These are phyloP conservation scores for Fusarium anthophilum DNA, from an alignment of 2,329 filamentous ascomycete genomes.

Conservation along the genomic window DNA sequence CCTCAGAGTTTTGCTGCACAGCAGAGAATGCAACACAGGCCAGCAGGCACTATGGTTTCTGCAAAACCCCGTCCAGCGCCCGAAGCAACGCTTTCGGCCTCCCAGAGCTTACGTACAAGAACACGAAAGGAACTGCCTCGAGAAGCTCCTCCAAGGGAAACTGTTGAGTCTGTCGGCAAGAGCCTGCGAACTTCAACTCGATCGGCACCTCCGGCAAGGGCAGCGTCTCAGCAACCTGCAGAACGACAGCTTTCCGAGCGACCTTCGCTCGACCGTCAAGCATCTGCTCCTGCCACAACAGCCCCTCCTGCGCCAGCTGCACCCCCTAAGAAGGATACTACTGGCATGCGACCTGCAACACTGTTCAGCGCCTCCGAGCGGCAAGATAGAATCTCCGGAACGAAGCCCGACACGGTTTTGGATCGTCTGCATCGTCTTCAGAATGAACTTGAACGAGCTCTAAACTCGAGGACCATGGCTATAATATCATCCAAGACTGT, in stretches of 20 bases:
- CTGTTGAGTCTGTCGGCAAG: constrained; percentile 37
- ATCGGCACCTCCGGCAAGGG: constrained; percentile 41
- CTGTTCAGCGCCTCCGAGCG: constrained; percentile 67
- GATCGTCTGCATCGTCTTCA: constrained; percentile 66
- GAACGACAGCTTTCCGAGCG: constrained; percentile 37
- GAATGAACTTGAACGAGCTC: constrained; percentile 67
- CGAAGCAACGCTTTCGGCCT: constrained; percentile 37
- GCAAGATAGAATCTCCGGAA: constrained; percentile 59
- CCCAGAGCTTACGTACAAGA: constrained; percentile 46
- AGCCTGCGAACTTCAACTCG: constrained; percentile 44
- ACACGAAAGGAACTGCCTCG: constrained; percentile 42
- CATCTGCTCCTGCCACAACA: constrained; percentile 31
- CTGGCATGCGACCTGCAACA: constrained; percentile 53
- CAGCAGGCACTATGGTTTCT: constrained; percentile 42
- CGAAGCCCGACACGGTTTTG: constrained; percentile 67
- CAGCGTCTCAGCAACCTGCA: constrained; percentile 42
- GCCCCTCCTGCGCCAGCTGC: constrained; percentile 37
- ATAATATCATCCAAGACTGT: constrained; percentile 65
- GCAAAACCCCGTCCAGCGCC: constrained; percentile 40
- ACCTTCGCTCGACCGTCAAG: constrained; percentile 41
- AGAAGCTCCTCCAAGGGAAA: constrained; percentile 37
- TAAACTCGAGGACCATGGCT: constrained; percentile 71
- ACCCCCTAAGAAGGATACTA: constrained; percentile 42
- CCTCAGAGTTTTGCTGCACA: constrained; percentile 75
- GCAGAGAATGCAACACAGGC: constrained; percentile 66